Base-by-base conservation (phyloP, 2,329 filamentous ascomycete genomes). In the Fusarium humuli region DNA sequence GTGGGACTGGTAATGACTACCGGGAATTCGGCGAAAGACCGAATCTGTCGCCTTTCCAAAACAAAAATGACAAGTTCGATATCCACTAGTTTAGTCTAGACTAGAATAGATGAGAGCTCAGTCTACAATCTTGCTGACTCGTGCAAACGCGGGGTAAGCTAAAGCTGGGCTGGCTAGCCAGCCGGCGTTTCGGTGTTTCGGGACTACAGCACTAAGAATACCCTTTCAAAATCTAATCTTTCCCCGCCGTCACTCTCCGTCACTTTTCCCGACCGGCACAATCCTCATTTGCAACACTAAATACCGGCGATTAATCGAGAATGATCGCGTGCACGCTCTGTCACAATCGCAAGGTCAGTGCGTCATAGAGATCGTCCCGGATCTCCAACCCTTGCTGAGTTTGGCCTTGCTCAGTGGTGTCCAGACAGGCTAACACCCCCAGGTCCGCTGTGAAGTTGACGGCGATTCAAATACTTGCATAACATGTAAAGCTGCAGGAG, bases 311-410 rank as follows among this genome's bases (percentile, higher is more conserved):
- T 13, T 16, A 2, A 53, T 23, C n/a, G 4, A 42, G 13, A 18
- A 41, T 41, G 32, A 18, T 53, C 9, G 49, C 49, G 2, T 53
- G 49, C 12, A 53, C 49, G 10, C 49, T 53, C 25, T 53, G 49
- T 30, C 49, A 53, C 14, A 53, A 53, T 23, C 49, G 49, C 2
- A 53, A 53, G 49, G 49, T 53, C 23, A 53, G 49, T 53, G 49
- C n/a, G 20, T 22, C 9, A 16, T 12, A 40, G 25, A 5, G 23
- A 11, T 49, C 29, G 14, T 13, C 22, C 46, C 3, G 10, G 29
- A 23, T 18, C 27, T 22, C 13, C 20, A 32, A 6, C 20, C 6
- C 27, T 23, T 32, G 2, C 23, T 53, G 34, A n/a, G n/a, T n/a
- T n/a, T n/a, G 49, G 18, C 16, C 25, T 25, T 6, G 18, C 20